phyloP scores from a whole-genome alignment of 139 green algal genomes.

The Dunaliella sp. region DNA sequence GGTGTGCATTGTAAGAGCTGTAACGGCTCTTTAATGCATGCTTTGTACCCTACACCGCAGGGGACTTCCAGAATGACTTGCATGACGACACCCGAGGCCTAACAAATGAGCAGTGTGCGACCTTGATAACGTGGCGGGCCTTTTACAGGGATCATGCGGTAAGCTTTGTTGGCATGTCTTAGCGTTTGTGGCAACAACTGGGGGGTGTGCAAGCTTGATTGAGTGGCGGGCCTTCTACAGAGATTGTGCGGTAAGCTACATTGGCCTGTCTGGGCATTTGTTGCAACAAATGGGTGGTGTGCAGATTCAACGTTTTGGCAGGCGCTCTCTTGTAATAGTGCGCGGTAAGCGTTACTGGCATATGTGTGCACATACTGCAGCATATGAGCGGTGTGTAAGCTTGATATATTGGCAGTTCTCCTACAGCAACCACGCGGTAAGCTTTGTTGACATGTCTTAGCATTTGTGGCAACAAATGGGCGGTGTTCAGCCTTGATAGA shows the following conservation, averaged over 20 bases:
- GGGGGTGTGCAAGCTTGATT: not conserved
- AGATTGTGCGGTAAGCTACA: not conserved
- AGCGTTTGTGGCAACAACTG: not conserved
- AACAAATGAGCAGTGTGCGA: slow-evolving; percentile 41
- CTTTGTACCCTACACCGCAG: slow-evolving; percentile 53
- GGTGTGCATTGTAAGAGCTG: too few species aligned
- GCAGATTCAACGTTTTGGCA: not conserved
- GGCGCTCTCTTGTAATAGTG: not conserved
- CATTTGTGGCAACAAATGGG: not conserved
- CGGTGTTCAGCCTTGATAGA: not conserved
- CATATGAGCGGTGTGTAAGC: slow-evolving; percentile 37
- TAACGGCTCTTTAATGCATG: too few species aligned
- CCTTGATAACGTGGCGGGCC: slow-evolving; percentile 53
- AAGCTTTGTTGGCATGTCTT: too few species aligned
- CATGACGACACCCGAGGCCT: slow-evolving; percentile 55
- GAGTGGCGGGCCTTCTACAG: not conserved
- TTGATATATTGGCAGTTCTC: slow-evolving; percentile 62
- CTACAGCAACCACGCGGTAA: slow-evolving; percentile 44
- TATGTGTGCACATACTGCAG: too few species aligned
- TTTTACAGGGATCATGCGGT: slow-evolving; percentile 56
- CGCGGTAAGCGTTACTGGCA: too few species aligned
- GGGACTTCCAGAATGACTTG: slow-evolving; percentile 59
- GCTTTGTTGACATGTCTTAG: not conserved
- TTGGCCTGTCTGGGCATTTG: too few species aligned
- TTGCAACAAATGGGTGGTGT: not conserved